phyloP scores from a whole-genome alignment of 371 early-diverging fungal genomes.

The Mucor ambiguus region DNA sequence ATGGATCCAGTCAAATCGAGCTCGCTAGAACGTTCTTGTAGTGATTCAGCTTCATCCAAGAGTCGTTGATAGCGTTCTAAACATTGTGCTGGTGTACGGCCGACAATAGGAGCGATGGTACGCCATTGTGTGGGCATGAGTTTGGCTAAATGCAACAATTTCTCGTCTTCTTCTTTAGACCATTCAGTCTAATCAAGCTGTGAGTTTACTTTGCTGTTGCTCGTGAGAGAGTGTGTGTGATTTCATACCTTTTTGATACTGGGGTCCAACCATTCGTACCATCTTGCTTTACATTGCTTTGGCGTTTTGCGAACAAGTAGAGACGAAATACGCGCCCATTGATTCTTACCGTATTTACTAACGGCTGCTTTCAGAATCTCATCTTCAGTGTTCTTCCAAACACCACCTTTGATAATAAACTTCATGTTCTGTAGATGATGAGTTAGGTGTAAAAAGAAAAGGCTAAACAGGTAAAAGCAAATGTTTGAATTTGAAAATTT shows the following conservation, averaged over 20 bases:
- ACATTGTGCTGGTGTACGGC: conserved; percentile 98
- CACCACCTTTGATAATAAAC: conserved; percentile 68
- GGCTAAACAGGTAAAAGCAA: neutral
- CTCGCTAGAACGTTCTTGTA: conserved; percentile 63
- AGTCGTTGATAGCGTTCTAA: conserved; percentile 94
- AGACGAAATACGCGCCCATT: conserved; percentile 98
- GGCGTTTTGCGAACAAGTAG: conserved; percentile 94
- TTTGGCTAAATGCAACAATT: conserved; percentile 95
- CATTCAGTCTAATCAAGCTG: conserved; percentile 82
- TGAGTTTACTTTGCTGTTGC: neutral
- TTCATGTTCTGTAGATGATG: conserved; percentile 22
- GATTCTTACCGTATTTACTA: conserved; percentile 98
- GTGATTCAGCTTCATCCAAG: conserved; percentile 92
- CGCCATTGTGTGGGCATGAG: conserved; percentile 99
- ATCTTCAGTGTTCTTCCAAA: conserved; percentile 94
- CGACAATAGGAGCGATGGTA: conserved; percentile 97
- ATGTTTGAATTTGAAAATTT: neutral
- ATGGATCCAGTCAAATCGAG: conserved; percentile 67
- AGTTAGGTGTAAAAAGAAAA: neutral
- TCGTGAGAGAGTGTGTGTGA: neutral
- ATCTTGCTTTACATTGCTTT: conserved; percentile 98
- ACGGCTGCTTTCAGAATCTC: conserved; percentile 98
- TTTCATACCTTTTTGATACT: conserved; percentile 87
- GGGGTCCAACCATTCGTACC: conserved; percentile 99
- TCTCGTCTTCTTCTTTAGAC: conserved; percentile 98